Conservation (phyloP, 2,329 filamentous ascomycete species). For the Davidsoniella australis region DNA sequence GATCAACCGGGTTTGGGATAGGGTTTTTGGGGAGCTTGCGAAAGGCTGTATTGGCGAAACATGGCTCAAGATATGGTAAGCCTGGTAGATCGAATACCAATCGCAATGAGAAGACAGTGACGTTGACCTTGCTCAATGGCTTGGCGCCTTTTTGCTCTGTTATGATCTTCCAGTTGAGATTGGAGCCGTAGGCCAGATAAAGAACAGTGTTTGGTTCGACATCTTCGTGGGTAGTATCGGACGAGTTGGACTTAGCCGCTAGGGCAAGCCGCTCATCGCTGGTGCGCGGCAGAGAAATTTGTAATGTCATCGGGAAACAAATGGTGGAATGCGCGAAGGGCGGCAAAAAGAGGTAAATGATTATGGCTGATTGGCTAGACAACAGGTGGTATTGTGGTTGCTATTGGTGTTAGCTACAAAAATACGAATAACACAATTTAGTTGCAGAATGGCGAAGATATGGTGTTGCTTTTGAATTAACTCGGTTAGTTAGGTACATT, state of each 20-base stretch:
- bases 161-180: slow-evolving; percentile 68
- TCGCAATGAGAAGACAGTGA: slow-evolving; percentile 59
- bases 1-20: slow-evolving; percentile 16
- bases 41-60: slow-evolving; percentile 67
- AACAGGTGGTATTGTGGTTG: neutral
- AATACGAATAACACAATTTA: too few species aligned
- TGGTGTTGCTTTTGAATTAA: too few species aligned
- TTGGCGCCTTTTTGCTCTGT: slow-evolving; percentile 59
- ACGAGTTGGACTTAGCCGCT: neutral
- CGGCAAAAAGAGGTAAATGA: neutral
- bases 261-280: slow-evolving; percentile 23
- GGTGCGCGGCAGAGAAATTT: slow-evolving; percentile 15
- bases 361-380: neutral
- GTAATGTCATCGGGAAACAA: too few species aligned
- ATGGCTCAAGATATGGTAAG: slow-evolving; percentile 74
- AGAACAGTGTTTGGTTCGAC: slow-evolving; percentile 35
- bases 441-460: too few species aligned
- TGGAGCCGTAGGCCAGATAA: slow-evolving; percentile 85
- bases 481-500: too few species aligned
- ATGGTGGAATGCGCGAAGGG: too few species aligned
- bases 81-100: slow-evolving; percentile 78
- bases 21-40: slow-evolving; percentile 33
- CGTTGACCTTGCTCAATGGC: slow-evolving; percentile 66
- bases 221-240: slow-evolving; percentile 4
- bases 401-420: too few species aligned